Evolutionary conservation across 495 filamentous ascomycete species (phyloP).

Genomic region (Neurospora sp.): DNA sequence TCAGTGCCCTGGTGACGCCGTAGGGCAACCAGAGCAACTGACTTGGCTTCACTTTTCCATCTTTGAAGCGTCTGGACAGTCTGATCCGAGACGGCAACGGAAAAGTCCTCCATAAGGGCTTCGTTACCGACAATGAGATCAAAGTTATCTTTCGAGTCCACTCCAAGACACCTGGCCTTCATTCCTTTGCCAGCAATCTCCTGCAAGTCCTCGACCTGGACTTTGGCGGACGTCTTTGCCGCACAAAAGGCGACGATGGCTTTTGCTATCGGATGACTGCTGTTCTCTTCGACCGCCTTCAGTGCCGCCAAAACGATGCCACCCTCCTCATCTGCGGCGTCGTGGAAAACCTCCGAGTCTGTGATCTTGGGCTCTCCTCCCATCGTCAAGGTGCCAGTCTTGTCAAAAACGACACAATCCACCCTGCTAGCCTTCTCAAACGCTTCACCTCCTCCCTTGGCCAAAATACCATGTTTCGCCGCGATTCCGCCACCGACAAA

Average conservation of each 20-base stretch:
- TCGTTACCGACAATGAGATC: constrained; percentile 82
- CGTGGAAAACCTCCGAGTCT: constrained; percentile 46
- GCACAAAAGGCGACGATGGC: constrained; percentile 64
- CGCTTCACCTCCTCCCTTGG: constrained; percentile 91
- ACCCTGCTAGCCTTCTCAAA: constrained; percentile 87
- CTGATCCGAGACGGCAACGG: constrained; percentile 18
- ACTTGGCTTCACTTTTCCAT: constrained; percentile 66
- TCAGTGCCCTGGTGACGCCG: constrained; percentile 1
- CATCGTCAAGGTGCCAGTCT: constrained; percentile 85
- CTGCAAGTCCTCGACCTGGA: constrained; percentile 41
- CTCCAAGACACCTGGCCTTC: constrained; percentile 52
- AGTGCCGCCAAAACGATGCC: constrained; percentile 38
- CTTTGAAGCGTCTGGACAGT: constrained; percentile 40
- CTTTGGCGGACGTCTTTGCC: constrained; percentile 15
- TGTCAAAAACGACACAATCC: constrained; percentile 88
- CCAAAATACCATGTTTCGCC: constrained; percentile 79
- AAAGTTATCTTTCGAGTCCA: constrained; percentile 26
- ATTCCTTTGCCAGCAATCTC: constrained; percentile 80
- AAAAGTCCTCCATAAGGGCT: constrained; percentile 47
- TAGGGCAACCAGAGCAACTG: constrained; percentile 58
- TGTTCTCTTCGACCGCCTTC: constrained; percentile 65
- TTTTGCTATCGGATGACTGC: constrained; percentile 77
- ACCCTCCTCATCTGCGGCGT: constrained; percentile 5
- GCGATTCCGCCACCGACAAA: constrained; percentile 87
- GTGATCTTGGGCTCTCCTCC: constrained; percentile 75